Percentiles rank a stretch among this genome's conserved stretches.
Conservation (phyloP, 108 stramenopile genomes). For the Skeletonema costatum region DNA sequence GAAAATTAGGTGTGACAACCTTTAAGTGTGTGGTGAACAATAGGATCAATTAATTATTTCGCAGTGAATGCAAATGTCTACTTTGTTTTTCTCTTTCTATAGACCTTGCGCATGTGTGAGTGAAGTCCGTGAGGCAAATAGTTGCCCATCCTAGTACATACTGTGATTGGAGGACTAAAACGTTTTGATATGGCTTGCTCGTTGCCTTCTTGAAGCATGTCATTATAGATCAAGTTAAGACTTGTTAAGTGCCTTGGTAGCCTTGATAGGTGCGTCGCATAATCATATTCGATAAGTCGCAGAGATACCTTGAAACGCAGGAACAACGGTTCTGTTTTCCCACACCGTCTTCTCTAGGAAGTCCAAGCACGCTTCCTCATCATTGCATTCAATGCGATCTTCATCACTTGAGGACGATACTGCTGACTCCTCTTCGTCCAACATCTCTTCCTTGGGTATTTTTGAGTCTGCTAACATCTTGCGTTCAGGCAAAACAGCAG, state of each 20-base stretch:
- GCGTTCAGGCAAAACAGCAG: neutral
- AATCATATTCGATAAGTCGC: too few relatives aligned
- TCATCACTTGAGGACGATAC: neutral
- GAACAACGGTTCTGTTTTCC: constrained; percentile 31
- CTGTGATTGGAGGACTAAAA: neutral
- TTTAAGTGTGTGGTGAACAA: neutral
- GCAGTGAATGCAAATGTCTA: neutral
- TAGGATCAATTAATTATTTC: neutral
- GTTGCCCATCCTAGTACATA: neutral
- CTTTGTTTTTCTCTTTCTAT: neutral
- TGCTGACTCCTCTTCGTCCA: neutral
- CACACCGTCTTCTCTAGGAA: constrained; percentile 15
- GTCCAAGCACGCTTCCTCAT: constrained; percentile 8
- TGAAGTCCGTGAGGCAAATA: neutral
- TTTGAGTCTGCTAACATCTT: neutral
- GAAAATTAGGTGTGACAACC: neutral
- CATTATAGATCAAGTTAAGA: neutral
- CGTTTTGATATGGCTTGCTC: neutral
- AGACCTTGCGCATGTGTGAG: neutral
- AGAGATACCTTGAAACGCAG: constrained; percentile 25
- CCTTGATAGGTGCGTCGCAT: neutral
- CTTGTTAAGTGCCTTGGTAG: neutral
- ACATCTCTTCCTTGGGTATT: neutral
- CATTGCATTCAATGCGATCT: constrained; percentile 8
- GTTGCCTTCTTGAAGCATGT: neutral